A percentile compares a stretch with the other conserved stretches of the same genome.
phyloP scores from a whole-genome alignment of 305 asterid species.

The Salvia sclarea region DNA sequence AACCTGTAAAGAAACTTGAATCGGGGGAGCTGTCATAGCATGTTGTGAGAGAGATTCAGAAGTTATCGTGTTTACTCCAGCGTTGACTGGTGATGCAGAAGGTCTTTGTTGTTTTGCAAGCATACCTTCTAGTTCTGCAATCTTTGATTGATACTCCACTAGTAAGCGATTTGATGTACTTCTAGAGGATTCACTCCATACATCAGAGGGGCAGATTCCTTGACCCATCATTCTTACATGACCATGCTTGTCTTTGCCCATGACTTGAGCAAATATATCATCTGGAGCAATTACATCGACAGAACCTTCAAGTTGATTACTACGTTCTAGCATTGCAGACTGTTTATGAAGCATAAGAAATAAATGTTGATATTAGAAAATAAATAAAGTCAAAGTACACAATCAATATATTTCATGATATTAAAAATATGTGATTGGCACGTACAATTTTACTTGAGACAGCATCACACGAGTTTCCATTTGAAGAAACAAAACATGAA shows the following conservation, averaged over 20 bases:
- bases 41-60: not conserved
- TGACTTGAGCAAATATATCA: slow-evolving; percentile 16
- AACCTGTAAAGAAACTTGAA: not conserved
- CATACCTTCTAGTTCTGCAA: not conserved
- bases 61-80: not conserved
- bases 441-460: not conserved
- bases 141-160: not conserved
- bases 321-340: slow-evolving; percentile 2
- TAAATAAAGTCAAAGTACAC: not conserved
- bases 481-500: not conserved
- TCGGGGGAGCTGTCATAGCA: not conserved
- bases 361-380: too few relatives aligned
- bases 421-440: not conserved
- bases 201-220: not conserved
- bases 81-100: not conserved
- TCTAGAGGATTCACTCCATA: not conserved
- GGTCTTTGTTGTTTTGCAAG: not conserved
- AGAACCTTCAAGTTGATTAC: not conserved
- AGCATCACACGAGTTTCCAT: not conserved
- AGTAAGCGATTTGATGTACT: not conserved
- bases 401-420: too few relatives aligned
- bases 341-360: not conserved
- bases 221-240: slow-evolving; percentile 8
- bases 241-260: not conserved
- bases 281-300: not conserved